These are phyloP conservation scores for Cytospora piceae DNA, from an alignment of 2,329 filamentous ascomycete species.

Conservation along the genomic window DNA sequence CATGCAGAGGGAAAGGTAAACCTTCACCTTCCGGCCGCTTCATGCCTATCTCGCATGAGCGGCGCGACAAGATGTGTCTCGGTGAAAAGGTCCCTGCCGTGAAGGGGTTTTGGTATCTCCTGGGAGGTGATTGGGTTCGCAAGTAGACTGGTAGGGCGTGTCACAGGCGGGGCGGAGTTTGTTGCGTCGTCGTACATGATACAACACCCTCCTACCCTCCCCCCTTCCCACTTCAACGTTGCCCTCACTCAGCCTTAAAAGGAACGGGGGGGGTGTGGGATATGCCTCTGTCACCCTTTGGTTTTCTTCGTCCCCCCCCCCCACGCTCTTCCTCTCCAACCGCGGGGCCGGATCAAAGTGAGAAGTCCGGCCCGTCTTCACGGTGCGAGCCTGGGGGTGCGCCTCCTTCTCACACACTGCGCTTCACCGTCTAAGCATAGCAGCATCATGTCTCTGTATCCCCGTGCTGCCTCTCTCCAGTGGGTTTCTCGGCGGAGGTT, in stretches of 20 bases:
- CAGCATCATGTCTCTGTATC: constrained; percentile 6
- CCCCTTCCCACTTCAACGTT: background rate
- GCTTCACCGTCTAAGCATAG: background rate
- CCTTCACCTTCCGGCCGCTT: constrained; percentile 7
- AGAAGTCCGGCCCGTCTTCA: background rate
- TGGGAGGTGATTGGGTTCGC: constrained; percentile 17
- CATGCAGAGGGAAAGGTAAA: constrained; percentile 2
- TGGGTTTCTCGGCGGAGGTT: constrained; percentile 16
- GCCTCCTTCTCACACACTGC: background rate
- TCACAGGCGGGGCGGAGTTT: background rate
- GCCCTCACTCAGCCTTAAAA: constrained; percentile 2
- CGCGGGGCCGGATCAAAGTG: too few relatives aligned
- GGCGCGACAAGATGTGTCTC: constrained; percentile 22
- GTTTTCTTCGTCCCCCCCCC: background rate
- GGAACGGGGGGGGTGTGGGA: background rate
- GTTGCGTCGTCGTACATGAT: constrained; percentile 6
- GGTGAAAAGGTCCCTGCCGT: background rate
- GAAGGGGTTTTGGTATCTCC: background rate
- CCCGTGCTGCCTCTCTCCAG: background rate
- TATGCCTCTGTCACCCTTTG: background rate
- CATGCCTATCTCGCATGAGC: constrained; percentile 22
- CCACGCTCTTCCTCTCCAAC: too few relatives aligned
- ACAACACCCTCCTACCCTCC: background rate
- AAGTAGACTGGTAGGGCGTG: constrained; percentile 15
- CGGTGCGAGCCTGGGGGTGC: background rate